Evolutionary conservation across 768 basidiomycete species (phyloP), one percentile per base, ranked within the genome.

Genomic region (Tylopilus sp.): DNA sequence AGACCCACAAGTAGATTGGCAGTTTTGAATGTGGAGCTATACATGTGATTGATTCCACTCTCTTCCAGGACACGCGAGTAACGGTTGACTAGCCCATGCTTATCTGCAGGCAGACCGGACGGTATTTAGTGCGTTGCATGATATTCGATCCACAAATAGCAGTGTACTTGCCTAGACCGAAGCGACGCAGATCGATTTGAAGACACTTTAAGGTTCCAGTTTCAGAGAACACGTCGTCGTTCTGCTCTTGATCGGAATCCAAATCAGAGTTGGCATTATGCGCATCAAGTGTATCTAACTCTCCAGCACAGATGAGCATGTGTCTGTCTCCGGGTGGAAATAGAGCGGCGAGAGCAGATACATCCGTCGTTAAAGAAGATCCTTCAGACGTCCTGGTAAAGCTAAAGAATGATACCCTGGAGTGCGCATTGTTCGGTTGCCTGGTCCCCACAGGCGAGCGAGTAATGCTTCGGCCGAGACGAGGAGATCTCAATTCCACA

Each of bases 1-100:
- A 48, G 14, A 58, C 59, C 24, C 60, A 90, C 87, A 60, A 90
- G 73, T 29, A 92, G 68, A 68, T 92, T 91, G 51, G 89, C 89
- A 7, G 86, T 87, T 71, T 87, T 87, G 65, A 83, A 86, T n/a
- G 89, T 89, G 40, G 87, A 88, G 52, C 84, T 86, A 64, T 90
- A 91, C 81, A 91, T 86, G 64, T 89, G 87, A 70, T 89, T 87
- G 64, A 92, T 85, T 12, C 81, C 80, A 60, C 85, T 85, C 58
- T 81, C 76, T 52, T 86, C 85, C 13, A 91, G 78, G 21, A 88
- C 79, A 9, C 80, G 80, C 21, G 89, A 88, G 64, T 88, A 89
- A 34, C 83, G 81, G 65, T 82, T 87, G 43, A 90, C 87, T 9
- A 92, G 76, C 30, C 89, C 89, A 57, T 87, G 78, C 61, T 87